A percentile compares a stretch with the other conserved stretches of the same genome.
Evolutionary conservation across 805 yeast genomes (phyloP).

Genomic region (Saccharomyces kudriavzevii): DNA sequence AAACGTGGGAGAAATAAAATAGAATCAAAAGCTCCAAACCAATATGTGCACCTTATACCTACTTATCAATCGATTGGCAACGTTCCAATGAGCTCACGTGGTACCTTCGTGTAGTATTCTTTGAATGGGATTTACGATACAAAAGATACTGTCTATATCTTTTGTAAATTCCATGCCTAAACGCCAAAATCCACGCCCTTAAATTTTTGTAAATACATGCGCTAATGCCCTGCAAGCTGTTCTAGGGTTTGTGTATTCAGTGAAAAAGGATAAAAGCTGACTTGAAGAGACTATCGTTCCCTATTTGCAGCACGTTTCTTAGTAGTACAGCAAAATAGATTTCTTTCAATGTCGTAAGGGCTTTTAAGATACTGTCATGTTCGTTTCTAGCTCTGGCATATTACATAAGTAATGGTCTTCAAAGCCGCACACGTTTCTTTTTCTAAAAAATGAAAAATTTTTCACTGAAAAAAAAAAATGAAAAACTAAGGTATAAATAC

Average conservation of each 20-base stretch:
- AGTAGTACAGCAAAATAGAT: too few species aligned
- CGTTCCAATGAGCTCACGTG: not conserved
- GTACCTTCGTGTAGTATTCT: not conserved
- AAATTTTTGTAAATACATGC: not conserved
- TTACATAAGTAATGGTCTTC: not conserved
- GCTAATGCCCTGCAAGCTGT: not conserved
- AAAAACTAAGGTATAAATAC: not conserved
- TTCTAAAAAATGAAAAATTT: not conserved
- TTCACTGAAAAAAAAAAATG: not conserved
- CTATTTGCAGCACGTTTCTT: too few species aligned
- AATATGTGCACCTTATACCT: not conserved
- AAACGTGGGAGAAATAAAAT: not conserved
- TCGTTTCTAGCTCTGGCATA: not conserved
- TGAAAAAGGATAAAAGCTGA: not conserved
- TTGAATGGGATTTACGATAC: not conserved
- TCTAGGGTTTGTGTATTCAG: not conserved
- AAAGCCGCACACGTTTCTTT: not conserved
- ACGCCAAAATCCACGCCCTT: not conserved
- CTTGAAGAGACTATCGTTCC: not conserved
- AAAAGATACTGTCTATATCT: not conserved
- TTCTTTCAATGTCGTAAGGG: not conserved
- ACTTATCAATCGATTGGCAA: not conserved
- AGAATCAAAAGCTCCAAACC: not conserved
- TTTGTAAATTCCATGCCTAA: not conserved
- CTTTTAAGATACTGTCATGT: not conserved